Conservation (phyloP, 345 rosid genomes). For the Sonneratia alba region DNA sequence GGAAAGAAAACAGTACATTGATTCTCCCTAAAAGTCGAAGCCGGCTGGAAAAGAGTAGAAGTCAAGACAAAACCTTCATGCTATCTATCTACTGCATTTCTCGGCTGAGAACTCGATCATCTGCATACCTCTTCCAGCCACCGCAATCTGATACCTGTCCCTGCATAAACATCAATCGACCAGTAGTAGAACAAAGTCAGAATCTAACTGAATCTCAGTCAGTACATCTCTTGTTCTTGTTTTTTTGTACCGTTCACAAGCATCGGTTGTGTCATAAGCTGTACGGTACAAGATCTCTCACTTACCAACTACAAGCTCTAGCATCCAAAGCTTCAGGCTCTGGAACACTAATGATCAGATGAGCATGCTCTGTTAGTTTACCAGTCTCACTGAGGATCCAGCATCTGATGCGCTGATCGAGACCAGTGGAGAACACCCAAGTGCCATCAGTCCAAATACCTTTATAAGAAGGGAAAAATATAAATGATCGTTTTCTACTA, state of each 20-base stretch:
- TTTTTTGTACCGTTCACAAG: too few species aligned
- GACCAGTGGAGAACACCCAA: slow-evolving; percentile 96
- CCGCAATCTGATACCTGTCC: slow-evolving; percentile 60
- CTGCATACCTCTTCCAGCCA: slow-evolving; percentile 95
- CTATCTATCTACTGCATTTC: neutral
- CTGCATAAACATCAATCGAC: slow-evolving; percentile 21
- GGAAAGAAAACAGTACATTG: too few species aligned
- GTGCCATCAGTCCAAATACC: slow-evolving; percentile 84
- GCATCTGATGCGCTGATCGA: slow-evolving; percentile 90
- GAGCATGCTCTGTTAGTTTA: slow-evolving; percentile 43
- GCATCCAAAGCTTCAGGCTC: slow-evolving; percentile 90
- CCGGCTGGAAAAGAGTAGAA: neutral
- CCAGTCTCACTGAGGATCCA: slow-evolving; percentile 46
- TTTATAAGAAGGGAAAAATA: slow-evolving; percentile 17
- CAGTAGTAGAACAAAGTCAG: neutral
- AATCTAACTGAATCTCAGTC: neutral
- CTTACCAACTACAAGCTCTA: slow-evolving; percentile 59
- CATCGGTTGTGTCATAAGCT: neutral
- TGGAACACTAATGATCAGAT: slow-evolving; percentile 58
- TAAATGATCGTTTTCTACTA: neutral
- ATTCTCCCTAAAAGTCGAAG: neutral
- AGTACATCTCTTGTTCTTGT: neutral
- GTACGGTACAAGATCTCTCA: slow-evolving; percentile 4
- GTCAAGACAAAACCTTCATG: neutral
- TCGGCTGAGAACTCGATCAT: slow-evolving; percentile 32